Percentiles rank a stretch among this genome's conserved stretches.
Evolutionary conservation across 441 rosid genomes (phyloP).

Genomic region (Arabidopsis hybrid): DNA sequence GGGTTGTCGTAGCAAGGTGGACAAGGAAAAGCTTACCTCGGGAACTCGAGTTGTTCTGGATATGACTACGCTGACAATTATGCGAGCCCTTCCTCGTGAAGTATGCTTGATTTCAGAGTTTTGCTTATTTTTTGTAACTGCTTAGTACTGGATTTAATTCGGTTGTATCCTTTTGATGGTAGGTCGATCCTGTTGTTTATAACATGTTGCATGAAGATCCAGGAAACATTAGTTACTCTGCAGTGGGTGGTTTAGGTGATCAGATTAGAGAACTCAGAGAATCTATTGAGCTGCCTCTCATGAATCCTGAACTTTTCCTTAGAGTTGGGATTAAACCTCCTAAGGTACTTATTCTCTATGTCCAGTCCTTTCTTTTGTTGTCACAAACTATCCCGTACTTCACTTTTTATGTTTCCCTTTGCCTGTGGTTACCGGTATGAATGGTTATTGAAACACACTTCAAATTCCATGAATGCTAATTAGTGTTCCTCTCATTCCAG

Average conservation of each 20-base stretch:
- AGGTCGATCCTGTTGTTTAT: slow-evolving; percentile 98
- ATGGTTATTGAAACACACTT: neutral
- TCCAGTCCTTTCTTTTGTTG: neutral
- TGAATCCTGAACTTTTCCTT: slow-evolving; percentile 97
- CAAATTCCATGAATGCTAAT: neutral
- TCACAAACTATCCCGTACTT: neutral
- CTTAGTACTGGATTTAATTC: neutral
- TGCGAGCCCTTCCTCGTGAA: slow-evolving; percentile 85
- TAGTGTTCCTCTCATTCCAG: slow-evolving; percentile 45
- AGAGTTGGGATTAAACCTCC: slow-evolving; percentile 99
- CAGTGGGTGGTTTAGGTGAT: slow-evolving; percentile 94
- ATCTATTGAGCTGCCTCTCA: slow-evolving; percentile 94
- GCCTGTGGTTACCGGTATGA: neutral
- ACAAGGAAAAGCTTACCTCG: slow-evolving; percentile 70
- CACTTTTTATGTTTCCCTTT: neutral
- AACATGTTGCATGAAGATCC: slow-evolving; percentile 99
- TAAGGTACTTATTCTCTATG: slow-evolving; percentile 55
- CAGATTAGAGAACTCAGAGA: slow-evolving; percentile 97
- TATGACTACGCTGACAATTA: slow-evolving; percentile 80
- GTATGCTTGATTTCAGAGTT: slow-evolving; percentile 37
- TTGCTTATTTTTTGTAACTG: neutral
- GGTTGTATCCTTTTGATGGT: neutral
- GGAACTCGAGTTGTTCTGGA: slow-evolving; percentile 83
- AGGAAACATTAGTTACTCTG: slow-evolving; percentile 95
- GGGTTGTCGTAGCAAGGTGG: slow-evolving; percentile 82